These are phyloP conservation scores for Avena atlantica DNA, from an alignment of 176 grass and related monocot species.

Conservation along the genomic window DNA sequence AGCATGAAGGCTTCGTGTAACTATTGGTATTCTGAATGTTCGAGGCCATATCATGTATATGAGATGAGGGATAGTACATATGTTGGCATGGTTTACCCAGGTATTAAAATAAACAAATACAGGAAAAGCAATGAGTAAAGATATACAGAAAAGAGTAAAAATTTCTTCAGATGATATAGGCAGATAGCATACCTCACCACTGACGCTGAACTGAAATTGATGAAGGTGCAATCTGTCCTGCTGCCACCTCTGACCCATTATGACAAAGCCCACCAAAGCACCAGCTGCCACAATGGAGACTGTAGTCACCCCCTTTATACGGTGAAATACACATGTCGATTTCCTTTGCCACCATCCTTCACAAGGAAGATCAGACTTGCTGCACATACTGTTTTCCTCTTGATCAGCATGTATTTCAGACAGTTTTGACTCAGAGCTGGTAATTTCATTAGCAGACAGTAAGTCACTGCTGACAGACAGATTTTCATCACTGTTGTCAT, in stretches of 20 bases:
- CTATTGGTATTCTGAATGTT: background rate
- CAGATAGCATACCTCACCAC: slow-evolving; percentile 57
- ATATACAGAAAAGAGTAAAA: background rate
- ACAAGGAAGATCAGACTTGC: slow-evolving; percentile 44
- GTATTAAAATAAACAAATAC: background rate
- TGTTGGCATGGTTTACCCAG: background rate
- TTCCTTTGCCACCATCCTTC: slow-evolving; percentile 63
- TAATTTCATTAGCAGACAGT: slow-evolving; percentile 1
- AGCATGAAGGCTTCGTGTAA: background rate
- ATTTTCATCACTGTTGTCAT: slow-evolving; percentile 28
- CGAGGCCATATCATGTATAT: background rate
- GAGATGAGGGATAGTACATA: background rate
- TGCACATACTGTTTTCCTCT: slow-evolving; percentile 25
- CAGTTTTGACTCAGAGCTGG: slow-evolving; percentile 19
- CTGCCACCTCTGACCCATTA: slow-evolving; percentile 78
- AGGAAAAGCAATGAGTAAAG: background rate
- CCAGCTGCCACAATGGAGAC: slow-evolving; percentile 74
- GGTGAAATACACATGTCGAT: slow-evolving; percentile 19
- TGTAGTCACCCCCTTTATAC: slow-evolving; percentile 67
- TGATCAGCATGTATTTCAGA: slow-evolving; percentile 22
- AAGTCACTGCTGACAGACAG: slow-evolving; percentile 33
- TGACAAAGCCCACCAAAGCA: slow-evolving; percentile 67
- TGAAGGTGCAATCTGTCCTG: slow-evolving; percentile 65
- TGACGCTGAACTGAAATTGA: slow-evolving; percentile 59
- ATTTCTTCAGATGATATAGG: background rate